Evolutionary conservation across 768 basidiomycete genomes (phyloP).

Genomic region (Termitomyces sp.): DNA sequence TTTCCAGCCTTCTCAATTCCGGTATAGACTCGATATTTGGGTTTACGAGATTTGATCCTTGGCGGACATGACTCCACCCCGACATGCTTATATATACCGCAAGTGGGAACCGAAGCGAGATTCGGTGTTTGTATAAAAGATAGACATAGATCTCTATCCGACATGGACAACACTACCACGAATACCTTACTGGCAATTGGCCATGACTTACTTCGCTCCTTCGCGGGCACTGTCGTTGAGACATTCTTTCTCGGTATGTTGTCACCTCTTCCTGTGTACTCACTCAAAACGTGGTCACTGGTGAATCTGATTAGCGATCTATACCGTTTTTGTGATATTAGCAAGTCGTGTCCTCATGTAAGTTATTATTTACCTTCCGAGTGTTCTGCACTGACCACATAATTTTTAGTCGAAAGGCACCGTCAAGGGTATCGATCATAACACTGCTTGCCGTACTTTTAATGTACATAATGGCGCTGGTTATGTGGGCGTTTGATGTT

Average conservation of each 20-base stretch:
- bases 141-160: background rate
- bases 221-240: background rate
- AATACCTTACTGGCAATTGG: background rate
- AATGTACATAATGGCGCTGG: conserved; percentile 5
- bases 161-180: background rate
- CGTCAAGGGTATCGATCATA: background rate
- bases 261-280: background rate
- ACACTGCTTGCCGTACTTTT: background rate
- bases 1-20: too few relatives aligned
- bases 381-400: background rate
- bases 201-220: background rate
- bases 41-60: background rate
- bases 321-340: background rate
- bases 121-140: background rate
- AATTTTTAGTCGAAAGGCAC: conserved; percentile 1
- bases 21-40: too few relatives aligned
- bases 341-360: background rate
- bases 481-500: conserved; percentile 7
- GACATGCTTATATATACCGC: background rate
- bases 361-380: too few relatives aligned
- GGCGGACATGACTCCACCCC: background rate
- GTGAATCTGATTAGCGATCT: background rate
- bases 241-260: background rate
- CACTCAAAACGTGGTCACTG: background rate
- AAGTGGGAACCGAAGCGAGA: background rate